Percentiles rank a stretch among this genome's conserved stretches.
phyloP scores from a whole-genome alignment of 441 rosid genomes.

The Macaranga tanarius region DNA sequence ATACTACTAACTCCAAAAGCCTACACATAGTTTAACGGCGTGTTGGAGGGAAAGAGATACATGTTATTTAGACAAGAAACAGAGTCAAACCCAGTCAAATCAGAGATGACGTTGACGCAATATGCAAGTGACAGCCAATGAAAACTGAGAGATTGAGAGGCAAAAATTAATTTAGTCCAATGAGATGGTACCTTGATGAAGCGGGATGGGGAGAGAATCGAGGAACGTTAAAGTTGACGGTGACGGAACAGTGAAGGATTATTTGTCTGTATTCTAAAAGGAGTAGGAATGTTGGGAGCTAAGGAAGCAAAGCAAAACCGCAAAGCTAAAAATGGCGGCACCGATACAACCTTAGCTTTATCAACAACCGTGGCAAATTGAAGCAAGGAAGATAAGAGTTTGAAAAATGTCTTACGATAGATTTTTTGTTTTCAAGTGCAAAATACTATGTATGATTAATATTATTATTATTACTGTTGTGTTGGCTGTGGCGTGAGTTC shows the following conservation, averaged over 20 bases:
- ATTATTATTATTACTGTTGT: too few relatives aligned
- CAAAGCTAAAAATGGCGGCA: constrained; percentile 73
- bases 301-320: constrained; percentile 60
- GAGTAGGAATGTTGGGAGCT: constrained; percentile 73
- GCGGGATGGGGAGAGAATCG: not conserved
- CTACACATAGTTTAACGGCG: too few relatives aligned
- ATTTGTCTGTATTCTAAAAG: constrained; percentile 65
- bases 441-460: not conserved
- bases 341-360: constrained; percentile 42
- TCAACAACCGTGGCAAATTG: constrained; percentile 9
- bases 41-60: constrained; percentile 28
- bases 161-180: constrained; percentile 19
- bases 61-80: constrained; percentile 16
- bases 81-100: constrained; percentile 15
- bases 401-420: constrained; percentile 1
- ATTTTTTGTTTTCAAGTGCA: constrained; percentile 3
- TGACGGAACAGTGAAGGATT: constrained; percentile 12
- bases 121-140: constrained; percentile 13
- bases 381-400: not conserved
- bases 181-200: constrained; percentile 7
- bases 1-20: constrained; percentile 18
- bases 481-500: constrained; percentile 16
- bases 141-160: not conserved
- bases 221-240: constrained; percentile 20
- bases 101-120: not conserved